Evolutionary conservation across 1,139 yeast genomes (phyloP), one percentile per base, ranked within the genome.

Genomic region (Saccharomyces hybrid): DNA sequence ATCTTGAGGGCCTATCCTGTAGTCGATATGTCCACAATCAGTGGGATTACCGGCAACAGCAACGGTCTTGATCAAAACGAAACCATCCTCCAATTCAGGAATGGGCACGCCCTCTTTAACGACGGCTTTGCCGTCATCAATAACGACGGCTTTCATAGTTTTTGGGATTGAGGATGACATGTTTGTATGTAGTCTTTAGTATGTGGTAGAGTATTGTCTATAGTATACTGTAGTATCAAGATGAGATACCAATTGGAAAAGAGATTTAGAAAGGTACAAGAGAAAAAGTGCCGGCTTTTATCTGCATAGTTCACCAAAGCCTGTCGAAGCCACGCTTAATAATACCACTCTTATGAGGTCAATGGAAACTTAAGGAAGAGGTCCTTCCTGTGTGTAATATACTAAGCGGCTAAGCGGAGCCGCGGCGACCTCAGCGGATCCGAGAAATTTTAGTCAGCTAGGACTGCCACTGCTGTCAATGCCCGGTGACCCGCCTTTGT

Each of bases 21-120:
- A 66, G 4, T 64, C 74, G 47, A 77, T 65, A 61, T 83, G 87
- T 63, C 84, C 84, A 86, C 86, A 85, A 66, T 87, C 95, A 14
- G 88, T 81, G 49, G 95, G 95, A 65, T 87, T 87, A 46, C 79
- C 75, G 3, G 89, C 90, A 53, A 70, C 77, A 2, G 91, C 85
- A 47, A 72, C 71, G 6, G 82, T 75, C 66, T 81, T 79, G 58
- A 87, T 67, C 46, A 86, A 68, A 8, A 85, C 64, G 61, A 76
- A 75, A 52, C 75, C 74, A 26, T 73, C 74, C 3, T 65, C 63
- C 42, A 78, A 65, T 27, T 68, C 62, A 26, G 82, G 81, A 31
- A 73, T 59, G 2, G 76, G 72, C 5, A 73, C 68, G 1, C 68
- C 64, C 12, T 59, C 61, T 34, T 61, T 59, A 31, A 71, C 59